phyloP scores from a whole-genome alignment of 2,329 filamentous ascomycete genomes.

The Penicillium griseofulvum region DNA sequence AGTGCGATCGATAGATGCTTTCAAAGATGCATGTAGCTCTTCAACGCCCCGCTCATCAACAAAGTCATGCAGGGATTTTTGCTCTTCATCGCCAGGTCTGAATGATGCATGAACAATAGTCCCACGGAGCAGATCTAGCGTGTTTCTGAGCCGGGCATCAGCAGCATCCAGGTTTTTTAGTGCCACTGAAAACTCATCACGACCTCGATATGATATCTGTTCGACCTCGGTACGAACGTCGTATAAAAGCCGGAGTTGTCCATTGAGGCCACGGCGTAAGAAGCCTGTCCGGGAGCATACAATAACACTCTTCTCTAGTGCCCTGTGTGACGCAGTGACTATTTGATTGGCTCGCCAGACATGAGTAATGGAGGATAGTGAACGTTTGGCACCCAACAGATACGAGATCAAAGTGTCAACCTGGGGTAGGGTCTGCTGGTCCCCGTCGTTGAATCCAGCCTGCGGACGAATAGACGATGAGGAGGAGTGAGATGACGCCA shows the following conservation, averaged over 20 bases:
- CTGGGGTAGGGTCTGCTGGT: conserved; percentile 28
- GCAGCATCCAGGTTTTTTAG: conserved; percentile 59
- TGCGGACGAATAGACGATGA: conserved; percentile 20
- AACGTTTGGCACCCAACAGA: conserved; percentile 82
- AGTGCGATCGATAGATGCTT: conserved; percentile 60
- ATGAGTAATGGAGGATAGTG: conserved; percentile 76
- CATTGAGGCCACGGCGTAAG: conserved; percentile 59
- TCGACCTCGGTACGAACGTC: conserved; percentile 46
- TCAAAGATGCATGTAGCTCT: conserved; percentile 55
- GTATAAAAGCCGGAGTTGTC: conserved; percentile 46
- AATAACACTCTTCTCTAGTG: conserved; percentile 75
- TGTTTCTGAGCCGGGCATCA: conserved; percentile 56
- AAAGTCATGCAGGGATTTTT: conserved; percentile 63
- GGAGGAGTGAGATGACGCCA: conserved; percentile 36
- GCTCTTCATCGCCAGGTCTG: conserved; percentile 47
- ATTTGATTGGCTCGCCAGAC: conserved; percentile 86
- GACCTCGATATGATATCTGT: conserved; percentile 42
- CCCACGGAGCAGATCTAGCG: conserved; percentile 54
- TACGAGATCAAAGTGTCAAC: conserved; percentile 80
- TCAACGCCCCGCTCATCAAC: conserved; percentile 63
- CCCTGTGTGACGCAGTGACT: conserved; percentile 69
- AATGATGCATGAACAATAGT: conserved; percentile 60
- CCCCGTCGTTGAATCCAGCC: conserved; percentile 9
- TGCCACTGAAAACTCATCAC: conserved; percentile 47
- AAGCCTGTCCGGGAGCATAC: conserved; percentile 69